Conservation (phyloP, 2,329 filamentous ascomycete species). For the Teratosphaeria pseudoeucalypti region DNA sequence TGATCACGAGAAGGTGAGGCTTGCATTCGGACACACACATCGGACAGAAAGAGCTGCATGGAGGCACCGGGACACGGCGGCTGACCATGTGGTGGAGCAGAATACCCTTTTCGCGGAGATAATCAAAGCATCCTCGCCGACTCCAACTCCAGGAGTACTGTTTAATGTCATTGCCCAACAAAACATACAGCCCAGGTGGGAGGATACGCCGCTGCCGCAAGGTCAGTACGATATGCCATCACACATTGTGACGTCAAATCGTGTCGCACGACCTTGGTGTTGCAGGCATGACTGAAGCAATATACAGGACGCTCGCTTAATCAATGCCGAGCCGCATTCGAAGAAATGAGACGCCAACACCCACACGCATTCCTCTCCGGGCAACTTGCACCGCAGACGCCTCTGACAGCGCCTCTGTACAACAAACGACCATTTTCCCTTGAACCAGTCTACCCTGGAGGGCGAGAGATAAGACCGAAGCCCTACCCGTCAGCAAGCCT, state of each 20-base stretch:
- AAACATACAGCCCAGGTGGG: conserved; percentile 38
- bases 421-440: conserved; percentile 21
- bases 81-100: conserved; percentile 9
- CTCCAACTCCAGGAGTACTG: conserved; percentile 33
- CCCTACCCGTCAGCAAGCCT: conserved; percentile 19
- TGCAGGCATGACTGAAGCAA: conserved; percentile 2
- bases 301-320: conserved; percentile 25
- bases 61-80: conserved; percentile 7
- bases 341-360: conserved; percentile 15
- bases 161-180: conserved; percentile 34
- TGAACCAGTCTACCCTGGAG: conserved; percentile 20
- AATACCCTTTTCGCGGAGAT: conserved; percentile 41
- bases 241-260: background rate
- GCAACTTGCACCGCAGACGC: conserved; percentile 15
- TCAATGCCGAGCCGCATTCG: conserved; percentile 21
- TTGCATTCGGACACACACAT: background rate
- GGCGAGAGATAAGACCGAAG: conserved; percentile 37
- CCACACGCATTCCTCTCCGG: conserved; percentile 5
- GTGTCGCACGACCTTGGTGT: background rate
- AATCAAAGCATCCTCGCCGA: conserved; percentile 37
- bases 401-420: conserved; percentile 14
- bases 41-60: background rate
- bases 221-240: conserved; percentile 28
- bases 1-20: conserved; percentile 38
- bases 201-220: conserved; percentile 38